Conservation (phyloP, 1,139 yeast genomes). For the Yamadazyma conglobata region DNA sequence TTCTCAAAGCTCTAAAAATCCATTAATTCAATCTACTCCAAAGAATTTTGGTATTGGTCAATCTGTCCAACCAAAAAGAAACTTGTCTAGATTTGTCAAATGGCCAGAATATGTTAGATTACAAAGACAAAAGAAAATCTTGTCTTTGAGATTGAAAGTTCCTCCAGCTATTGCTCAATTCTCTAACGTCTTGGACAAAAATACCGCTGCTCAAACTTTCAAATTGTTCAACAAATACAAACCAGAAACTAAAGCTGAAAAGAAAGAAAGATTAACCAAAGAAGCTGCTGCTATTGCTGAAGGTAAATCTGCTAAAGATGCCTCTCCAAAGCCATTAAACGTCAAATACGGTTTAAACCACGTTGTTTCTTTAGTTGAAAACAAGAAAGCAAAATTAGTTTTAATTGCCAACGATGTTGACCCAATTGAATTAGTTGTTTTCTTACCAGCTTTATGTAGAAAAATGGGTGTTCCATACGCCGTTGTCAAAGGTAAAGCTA, state of each 20-base stretch:
- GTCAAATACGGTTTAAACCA: slow-evolving; percentile 98
- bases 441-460: slow-evolving; percentile 97
- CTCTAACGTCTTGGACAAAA: slow-evolving; percentile 93
- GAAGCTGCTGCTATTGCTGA: slow-evolving; percentile 99
- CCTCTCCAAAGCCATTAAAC: slow-evolving; percentile 90
- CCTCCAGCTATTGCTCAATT: slow-evolving; percentile 98
- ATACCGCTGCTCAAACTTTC: slow-evolving; percentile 95
- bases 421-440: slow-evolving; percentile 95
- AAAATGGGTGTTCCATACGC: slow-evolving; percentile 99
- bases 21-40: slow-evolving; percentile 69
- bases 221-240: slow-evolving; percentile 97
- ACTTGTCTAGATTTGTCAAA: slow-evolving; percentile 92
- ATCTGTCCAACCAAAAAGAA: slow-evolving; percentile 90
- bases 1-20: slow-evolving; percentile 29
- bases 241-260: slow-evolving; percentile 95
- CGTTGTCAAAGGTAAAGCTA: slow-evolving; percentile 97
- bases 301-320: slow-evolving; percentile 95
- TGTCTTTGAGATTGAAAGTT: slow-evolving; percentile 92
- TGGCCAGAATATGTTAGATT: slow-evolving; percentile 96
- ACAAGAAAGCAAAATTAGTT: slow-evolving; percentile 96
- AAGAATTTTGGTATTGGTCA: slow-evolving; percentile 97
- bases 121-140: slow-evolving; percentile 91
- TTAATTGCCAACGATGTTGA: slow-evolving; percentile 98
- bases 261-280: slow-evolving; percentile 97
- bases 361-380: slow-evolving; percentile 92